Percentiles rank a stretch among this genome's conserved stretches.
These are phyloP conservation scores for Eremochloa ophiuroides DNA, from an alignment of 176 grass and related monocot genomes.

Conservation along the genomic window DNA sequence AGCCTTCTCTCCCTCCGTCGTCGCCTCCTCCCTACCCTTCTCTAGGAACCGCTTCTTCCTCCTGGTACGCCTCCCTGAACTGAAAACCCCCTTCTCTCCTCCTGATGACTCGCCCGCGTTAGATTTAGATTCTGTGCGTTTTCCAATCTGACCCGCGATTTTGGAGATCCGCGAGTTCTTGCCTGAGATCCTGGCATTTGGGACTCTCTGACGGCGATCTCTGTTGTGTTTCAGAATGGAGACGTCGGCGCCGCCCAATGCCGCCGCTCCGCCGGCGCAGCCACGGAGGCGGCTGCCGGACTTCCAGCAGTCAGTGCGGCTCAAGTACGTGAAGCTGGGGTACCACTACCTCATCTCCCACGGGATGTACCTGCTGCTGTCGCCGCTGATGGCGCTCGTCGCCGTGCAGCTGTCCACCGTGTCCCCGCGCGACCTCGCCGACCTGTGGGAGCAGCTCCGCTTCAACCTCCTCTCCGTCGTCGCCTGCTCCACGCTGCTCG, in stretches of 20 bases:
- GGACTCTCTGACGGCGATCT: slow-evolving; percentile 6
- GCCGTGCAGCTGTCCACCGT: slow-evolving; percentile 77
- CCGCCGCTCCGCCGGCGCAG: background rate
- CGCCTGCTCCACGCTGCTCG: slow-evolving; percentile 79
- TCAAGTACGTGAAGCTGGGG: slow-evolving; percentile 96
- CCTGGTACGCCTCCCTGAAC: slow-evolving; percentile 37
- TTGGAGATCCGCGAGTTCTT: slow-evolving; percentile 22
- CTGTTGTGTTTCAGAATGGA: slow-evolving; percentile 20
- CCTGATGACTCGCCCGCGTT: background rate
- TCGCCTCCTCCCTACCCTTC: background rate
- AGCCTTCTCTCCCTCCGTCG: background rate
- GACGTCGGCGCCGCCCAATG: slow-evolving; percentile 29
- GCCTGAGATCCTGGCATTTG: slow-evolving; percentile 13
- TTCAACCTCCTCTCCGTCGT: slow-evolving; percentile 75
- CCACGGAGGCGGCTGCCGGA: slow-evolving; percentile 59
- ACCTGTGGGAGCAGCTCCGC: slow-evolving; percentile 71
- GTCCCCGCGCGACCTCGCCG: slow-evolving; percentile 49
- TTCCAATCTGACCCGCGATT: background rate
- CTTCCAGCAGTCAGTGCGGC: slow-evolving; percentile 89
- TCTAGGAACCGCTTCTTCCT: background rate
- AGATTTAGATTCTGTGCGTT: background rate
- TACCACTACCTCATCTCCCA: slow-evolving; percentile 97
- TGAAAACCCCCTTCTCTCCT: background rate
- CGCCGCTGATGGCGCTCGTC: slow-evolving; percentile 64
- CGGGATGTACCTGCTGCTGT: slow-evolving; percentile 85